Conservation (phyloP, 768 basidiomycete species). For the Collybiopsis luxurians region DNA sequence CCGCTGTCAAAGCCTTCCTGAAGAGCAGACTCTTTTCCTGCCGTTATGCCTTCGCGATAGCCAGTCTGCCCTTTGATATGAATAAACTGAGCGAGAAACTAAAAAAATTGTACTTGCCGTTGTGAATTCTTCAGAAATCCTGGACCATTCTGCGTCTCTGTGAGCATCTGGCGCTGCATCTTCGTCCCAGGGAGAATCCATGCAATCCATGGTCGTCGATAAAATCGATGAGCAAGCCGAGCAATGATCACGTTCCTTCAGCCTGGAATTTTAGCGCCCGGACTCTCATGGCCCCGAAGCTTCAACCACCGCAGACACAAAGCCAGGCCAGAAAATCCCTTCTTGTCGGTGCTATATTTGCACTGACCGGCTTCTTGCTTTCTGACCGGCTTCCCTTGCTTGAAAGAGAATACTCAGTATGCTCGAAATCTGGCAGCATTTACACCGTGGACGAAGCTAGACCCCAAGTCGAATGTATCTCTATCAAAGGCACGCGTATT, state of each 20-base stretch:
- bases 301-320: too few relatives aligned
- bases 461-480: constrained; percentile 61
- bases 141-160: constrained; percentile 63
- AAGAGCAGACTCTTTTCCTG: constrained; percentile 83
- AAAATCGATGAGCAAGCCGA: neutral
- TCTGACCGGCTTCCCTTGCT: neutral
- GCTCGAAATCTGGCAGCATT: constrained; percentile 47
- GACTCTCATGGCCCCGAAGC: neutral
- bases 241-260: neutral
- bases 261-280: neutral
- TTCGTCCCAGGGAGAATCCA: constrained; percentile 67
- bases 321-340: neutral
- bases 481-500: constrained; percentile 48
- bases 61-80: constrained; percentile 56
- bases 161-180: constrained; percentile 27
- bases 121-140: constrained; percentile 65
- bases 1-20: constrained; percentile 91
- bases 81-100: neutral
- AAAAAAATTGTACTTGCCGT: constrained; percentile 44
- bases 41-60: constrained; percentile 94
- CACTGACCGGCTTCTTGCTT: neutral
- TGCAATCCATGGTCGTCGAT: constrained; percentile 8
- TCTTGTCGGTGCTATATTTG: neutral
- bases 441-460: constrained; percentile 64
- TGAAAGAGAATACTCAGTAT: constrained; percentile 50